Conservation (phyloP, 2,329 filamentous ascomycete genomes). For the Penicillium sp. region DNA sequence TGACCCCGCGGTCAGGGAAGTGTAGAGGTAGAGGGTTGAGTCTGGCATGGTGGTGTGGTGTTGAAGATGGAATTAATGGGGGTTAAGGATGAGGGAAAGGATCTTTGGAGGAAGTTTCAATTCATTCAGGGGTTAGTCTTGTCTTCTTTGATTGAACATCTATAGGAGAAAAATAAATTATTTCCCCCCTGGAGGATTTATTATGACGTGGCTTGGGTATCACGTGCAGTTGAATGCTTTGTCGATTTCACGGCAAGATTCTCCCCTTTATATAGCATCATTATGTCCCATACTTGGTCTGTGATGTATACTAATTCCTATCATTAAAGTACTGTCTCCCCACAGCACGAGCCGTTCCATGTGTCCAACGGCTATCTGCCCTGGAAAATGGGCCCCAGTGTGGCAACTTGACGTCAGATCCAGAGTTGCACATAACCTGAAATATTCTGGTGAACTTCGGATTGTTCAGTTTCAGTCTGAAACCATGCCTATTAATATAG, state of each 20-base stretch:
- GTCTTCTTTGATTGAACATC: neutral
- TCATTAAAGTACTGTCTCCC: neutral
- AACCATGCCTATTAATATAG: neutral
- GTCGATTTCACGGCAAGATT: neutral
- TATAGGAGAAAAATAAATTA: neutral
- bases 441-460: neutral
- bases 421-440: neutral
- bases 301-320: neutral
- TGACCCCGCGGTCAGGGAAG: constrained; percentile 90
- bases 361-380: neutral
- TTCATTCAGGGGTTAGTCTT: constrained; percentile 1
- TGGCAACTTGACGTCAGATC: constrained; percentile 29
- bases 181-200: neutral
- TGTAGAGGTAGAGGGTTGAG: constrained; percentile 86
- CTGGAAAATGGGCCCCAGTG: constrained; percentile 6
- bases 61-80: neutral
- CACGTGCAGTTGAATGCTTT: neutral
- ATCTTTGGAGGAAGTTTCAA: neutral
- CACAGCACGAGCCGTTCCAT: constrained; percentile 11
- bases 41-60: constrained; percentile 37
- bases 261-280: neutral
- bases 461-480: neutral
- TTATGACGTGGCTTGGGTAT: constrained; percentile 5
- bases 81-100: neutral
- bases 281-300: neutral